Evolutionary conservation across 805 yeast genomes (phyloP), one percentile per base, ranked within the genome.

Genomic region (Priceomyces fermenticarens): DNA sequence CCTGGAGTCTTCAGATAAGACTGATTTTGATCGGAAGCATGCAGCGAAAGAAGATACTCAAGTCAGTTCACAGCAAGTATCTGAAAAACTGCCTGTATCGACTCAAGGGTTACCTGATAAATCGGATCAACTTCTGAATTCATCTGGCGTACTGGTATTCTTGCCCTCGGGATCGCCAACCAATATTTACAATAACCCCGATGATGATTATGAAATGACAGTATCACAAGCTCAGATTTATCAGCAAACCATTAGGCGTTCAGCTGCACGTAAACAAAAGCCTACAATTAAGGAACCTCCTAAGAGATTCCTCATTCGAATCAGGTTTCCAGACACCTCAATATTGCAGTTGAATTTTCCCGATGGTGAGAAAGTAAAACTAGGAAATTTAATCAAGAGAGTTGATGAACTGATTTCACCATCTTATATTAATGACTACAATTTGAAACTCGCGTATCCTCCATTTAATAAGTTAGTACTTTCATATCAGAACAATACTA

Each of bases 121-220:
- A 6, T 29, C 15, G 8, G n/a, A n/a, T n/a, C n/a, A n/a, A n/a
- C n/a, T n/a, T 20, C 25, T 20, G 25, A 20, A 20, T 20, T 14
- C 36, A n/a, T 4, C 13, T 3, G 28, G 26, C 6, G 60, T 62
- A 2, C 54, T 46, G 33, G 40, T 58, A 26, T 58, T 40, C 34
- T 39, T 55, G 12, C 62, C 64, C 1, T 43, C 47, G 5, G 20
- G 28, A 10, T 17, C 40, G 2, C 23, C 36, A 7, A 27, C 47
- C 4, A 36, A 42, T 10, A 37, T 43, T 1, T 70, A 67, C 41
- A 71, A 68, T 15, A 70, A 69, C 43, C 73, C 73, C 3, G 73
- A 67, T 12, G 64, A 59, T 29, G 74, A 70, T 45, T 70, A 70
- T 48, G 60, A 65, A 15, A 51, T 70, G 60, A 65, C 72, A 1